Percentiles rank a stretch among this genome's conserved stretches.
Evolutionary conservation across 2,329 filamentous ascomycete genomes (phyloP).

Genomic region (Dothistroma septosporum): DNA sequence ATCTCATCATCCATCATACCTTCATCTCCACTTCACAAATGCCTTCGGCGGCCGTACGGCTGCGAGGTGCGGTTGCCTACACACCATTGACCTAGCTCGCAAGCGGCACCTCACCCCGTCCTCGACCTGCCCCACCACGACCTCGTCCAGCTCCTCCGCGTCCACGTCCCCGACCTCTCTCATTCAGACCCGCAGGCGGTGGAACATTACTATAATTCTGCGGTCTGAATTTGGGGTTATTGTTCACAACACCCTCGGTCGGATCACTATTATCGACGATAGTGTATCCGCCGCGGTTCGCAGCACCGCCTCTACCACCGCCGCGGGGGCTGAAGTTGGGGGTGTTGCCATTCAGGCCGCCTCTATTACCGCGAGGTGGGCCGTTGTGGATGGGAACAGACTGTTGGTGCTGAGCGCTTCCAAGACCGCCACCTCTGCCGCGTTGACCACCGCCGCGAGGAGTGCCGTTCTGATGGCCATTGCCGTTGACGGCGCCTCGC

Average conservation of each 20-base stretch:
- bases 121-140: slow-evolving; percentile 19
- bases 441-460: slow-evolving; percentile 24
- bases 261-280: slow-evolving; percentile 50
- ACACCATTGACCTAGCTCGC: neutral
- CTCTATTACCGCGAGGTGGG: slow-evolving; percentile 39
- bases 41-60: neutral
- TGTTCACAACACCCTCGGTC: slow-evolving; percentile 50
- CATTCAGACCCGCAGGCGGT: slow-evolving; percentile 57
- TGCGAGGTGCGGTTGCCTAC: neutral
- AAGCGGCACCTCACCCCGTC: slow-evolving; percentile 6
- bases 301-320: slow-evolving; percentile 21
- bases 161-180: slow-evolving; percentile 29
- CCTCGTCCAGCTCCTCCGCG: slow-evolving; percentile 20
- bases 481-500: slow-evolving; percentile 53
- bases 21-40: neutral
- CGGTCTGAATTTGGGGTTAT: slow-evolving; percentile 55
- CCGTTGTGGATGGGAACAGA: slow-evolving; percentile 2
- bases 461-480: slow-evolving; percentile 42
- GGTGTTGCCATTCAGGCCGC: slow-evolving; percentile 26
- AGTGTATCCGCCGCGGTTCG: slow-evolving; percentile 43
- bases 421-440: slow-evolving; percentile 39
- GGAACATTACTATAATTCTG: slow-evolving; percentile 52
- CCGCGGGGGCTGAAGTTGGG: slow-evolving; percentile 24
- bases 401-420: slow-evolving; percentile 25
- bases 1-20: neutral